phyloP scores from a whole-genome alignment of 2,329 filamentous ascomycete species.

The Trichoderma atroviride region DNA sequence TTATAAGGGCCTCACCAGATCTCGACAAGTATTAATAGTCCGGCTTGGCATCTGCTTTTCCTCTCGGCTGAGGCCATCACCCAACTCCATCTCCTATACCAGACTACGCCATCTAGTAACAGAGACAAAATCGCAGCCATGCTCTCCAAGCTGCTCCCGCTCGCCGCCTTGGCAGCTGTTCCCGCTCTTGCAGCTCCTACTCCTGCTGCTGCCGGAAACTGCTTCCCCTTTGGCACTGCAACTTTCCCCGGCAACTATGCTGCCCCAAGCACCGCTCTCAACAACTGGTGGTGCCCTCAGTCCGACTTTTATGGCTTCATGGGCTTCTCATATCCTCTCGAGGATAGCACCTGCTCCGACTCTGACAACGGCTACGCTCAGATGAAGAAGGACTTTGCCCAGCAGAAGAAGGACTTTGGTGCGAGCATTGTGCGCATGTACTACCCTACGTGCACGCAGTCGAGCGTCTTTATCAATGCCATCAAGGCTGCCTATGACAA shows the following conservation, averaged over 20 bases:
- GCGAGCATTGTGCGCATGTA: conserved; percentile 32
- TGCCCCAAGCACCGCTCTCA: conserved; percentile 25
- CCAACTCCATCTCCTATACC: not conserved
- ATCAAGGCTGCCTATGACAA: conserved; percentile 30
- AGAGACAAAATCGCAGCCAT: conserved; percentile 19
- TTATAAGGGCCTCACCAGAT: not conserved
- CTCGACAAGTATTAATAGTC: conserved; percentile 20
- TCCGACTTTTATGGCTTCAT: conserved; percentile 31
- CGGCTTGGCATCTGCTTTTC: conserved; percentile 7
- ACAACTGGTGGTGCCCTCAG: conserved; percentile 32
- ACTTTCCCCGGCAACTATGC: conserved; percentile 25
- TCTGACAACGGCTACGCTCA: conserved; percentile 26
- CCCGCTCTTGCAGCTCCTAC: conserved; percentile 23
- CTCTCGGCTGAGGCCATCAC: not conserved
- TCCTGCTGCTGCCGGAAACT: conserved; percentile 25
- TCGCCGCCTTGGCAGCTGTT: conserved; percentile 25
- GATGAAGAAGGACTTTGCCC: conserved; percentile 31
- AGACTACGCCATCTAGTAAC: not conserved
- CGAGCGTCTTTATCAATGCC: conserved; percentile 30
- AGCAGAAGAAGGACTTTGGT: conserved; percentile 32
- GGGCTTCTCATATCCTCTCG: conserved; percentile 31
- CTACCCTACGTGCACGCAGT: conserved; percentile 30
- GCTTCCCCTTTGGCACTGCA: conserved; percentile 30
- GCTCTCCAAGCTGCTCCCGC: conserved; percentile 18
- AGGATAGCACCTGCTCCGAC: conserved; percentile 29